Evolutionary conservation across 805 yeast genomes (phyloP), one percentile per base, ranked within the genome.

Genomic region (Sugiyamaella mastotermitis): DNA sequence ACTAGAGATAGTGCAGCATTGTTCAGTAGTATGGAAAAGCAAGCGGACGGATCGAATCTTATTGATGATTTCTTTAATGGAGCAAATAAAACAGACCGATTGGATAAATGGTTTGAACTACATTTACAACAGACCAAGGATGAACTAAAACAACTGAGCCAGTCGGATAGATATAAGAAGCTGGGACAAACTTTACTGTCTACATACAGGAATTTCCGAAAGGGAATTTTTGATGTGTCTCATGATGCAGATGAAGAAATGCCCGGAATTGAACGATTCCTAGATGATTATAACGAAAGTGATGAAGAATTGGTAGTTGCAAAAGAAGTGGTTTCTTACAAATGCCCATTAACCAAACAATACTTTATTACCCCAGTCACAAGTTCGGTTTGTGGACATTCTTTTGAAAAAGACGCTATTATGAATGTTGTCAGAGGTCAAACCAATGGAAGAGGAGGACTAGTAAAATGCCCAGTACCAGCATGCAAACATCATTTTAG

Each of bases 271-370:
- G 45, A 40, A 15, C 20, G 31, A 5, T 48, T 27, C 25, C 45
- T 32, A 22, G 31, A 20, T n/a, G 48, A 49, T 29, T 37, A 38
- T 14, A 23, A 33, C 16, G 42, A 33, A 13, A 52, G 42, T 3
- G 57, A 53, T 22, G 62, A 56, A 15, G 62, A 58, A 10, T 18
- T 57, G 18, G 52, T 49, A 11, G 51, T 55, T 9, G 57, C 45
- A 26, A 47, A 43, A 17, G 52, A 45, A 17, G 39, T 35, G 3
- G 42, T 45, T 10, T 48, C 58, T 16, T 50, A 49, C 38, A 51
- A 45, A 31, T 58, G 63, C 29, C 63, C 63, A 3, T 30, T 58
- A 18, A 48, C 63, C 3, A 41, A 45, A 32, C 36, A 40, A 16
- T 40, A 43, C 15, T 45, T 48, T 30, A 56, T 20, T 18, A 49